Evolutionary conservation across 1,284 basidiomycete species (phyloP).

Genomic region (Heimioporus retisporus): DNA sequence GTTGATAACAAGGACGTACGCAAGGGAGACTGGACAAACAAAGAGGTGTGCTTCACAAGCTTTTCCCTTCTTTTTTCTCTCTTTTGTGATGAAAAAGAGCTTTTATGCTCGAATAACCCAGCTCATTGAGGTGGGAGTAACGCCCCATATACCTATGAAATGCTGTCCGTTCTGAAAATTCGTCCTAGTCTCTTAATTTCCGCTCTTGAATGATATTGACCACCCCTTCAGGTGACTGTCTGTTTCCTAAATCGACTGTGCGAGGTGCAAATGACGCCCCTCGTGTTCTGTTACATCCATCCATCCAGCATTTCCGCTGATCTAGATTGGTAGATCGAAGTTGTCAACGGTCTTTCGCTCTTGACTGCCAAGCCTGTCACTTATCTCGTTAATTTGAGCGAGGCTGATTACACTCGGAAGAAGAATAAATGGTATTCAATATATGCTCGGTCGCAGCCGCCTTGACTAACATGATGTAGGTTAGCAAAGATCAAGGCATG

Average conservation of each 20-base stretch:
- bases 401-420: constrained; percentile 95
- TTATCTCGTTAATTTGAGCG: constrained; percentile 98
- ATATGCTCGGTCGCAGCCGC: not conserved
- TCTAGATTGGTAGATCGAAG: constrained; percentile 79
- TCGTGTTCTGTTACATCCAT: constrained; percentile 67
- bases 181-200: not conserved
- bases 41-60: constrained; percentile 81
- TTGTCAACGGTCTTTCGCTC: constrained; percentile 93
- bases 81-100: constrained; percentile 83
- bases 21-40: constrained; percentile 96
- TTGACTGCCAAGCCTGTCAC: constrained; percentile 98
- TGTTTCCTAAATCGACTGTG: constrained; percentile 4
- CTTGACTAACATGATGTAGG: constrained; percentile 52
- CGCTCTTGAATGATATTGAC: constrained; percentile 18
- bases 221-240: constrained; percentile 29
- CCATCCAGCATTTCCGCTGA: constrained; percentile 40
- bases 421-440: constrained; percentile 96
- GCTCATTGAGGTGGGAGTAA: constrained; percentile 81
- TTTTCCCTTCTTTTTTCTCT: not conserved
- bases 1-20: constrained; percentile 94
- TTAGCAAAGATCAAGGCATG: constrained; percentile 98
- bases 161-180: constrained; percentile 57
- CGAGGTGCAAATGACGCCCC: constrained; percentile 75
- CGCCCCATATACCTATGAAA: constrained; percentile 79
- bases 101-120: constrained; percentile 79